phyloP scores from a whole-genome alignment of 2,329 filamentous ascomycete species.

The Aotearoamyces nothofagi region DNA sequence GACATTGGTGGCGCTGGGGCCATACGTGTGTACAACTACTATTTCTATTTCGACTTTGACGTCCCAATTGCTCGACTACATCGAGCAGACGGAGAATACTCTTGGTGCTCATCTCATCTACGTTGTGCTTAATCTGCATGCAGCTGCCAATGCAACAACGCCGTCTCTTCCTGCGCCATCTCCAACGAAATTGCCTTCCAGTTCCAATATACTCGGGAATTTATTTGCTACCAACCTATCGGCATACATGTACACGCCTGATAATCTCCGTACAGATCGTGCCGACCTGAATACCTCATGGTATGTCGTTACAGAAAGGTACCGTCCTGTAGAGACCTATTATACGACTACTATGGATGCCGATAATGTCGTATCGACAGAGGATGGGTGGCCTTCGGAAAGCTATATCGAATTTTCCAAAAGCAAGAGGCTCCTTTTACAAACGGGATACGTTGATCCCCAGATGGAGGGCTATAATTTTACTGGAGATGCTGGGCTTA shows the following conservation, averaged over 20 bases:
- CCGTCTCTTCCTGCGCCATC: constrained; percentile 27
- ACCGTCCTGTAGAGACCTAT: constrained; percentile 34
- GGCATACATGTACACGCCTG: constrained; percentile 36
- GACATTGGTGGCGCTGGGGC: constrained; percentile 30
- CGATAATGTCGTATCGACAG: constrained; percentile 26
- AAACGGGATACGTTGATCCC: constrained; percentile 39
- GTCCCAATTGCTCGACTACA: constrained; percentile 33
- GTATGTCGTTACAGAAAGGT: constrained; percentile 27
- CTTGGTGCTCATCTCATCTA: constrained; percentile 36
- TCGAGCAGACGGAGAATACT: constrained; percentile 34
- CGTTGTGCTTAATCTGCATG: constrained; percentile 43
- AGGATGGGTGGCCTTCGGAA: constrained; percentile 49
- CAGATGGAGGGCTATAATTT: constrained; percentile 41
- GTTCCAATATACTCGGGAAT: constrained; percentile 27
- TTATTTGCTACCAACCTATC: constrained; percentile 31
- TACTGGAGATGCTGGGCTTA: constrained; percentile 28
- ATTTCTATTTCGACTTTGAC: constrained; percentile 34
- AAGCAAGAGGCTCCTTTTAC: constrained; percentile 35
- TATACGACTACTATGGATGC: constrained; percentile 26
- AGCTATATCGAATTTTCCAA: constrained; percentile 37
- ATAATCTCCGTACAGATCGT: constrained; percentile 31
- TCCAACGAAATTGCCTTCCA: constrained; percentile 26
- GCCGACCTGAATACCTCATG: constrained; percentile 41
- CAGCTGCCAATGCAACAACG: constrained; percentile 27
- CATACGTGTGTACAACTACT: constrained; percentile 35